Base-by-base conservation (phyloP, 2,329 filamentous ascomycete genomes). In the Pyrenophora graminea region DNA sequence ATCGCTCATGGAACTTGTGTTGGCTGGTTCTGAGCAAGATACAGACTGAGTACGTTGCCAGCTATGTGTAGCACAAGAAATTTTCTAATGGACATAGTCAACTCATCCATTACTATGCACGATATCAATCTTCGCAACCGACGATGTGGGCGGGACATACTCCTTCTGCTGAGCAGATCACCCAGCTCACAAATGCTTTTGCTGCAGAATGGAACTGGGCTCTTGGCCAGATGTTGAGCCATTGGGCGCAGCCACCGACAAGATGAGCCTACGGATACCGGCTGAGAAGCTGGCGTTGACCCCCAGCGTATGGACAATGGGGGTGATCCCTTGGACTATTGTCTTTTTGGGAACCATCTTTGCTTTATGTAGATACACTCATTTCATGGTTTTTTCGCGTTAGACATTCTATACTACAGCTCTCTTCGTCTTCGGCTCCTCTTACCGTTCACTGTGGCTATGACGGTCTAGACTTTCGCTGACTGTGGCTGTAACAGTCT, bases 1-100 rank as follows among this genome's bases (percentile, higher is more conserved):
- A 85, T 61, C 80, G 85, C 19, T 90, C 86, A 67, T 91, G 88
- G 87, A 91, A 91, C 66, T 78, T 88, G 61, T 88, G 86, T 36
- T 91, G 88, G 87, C 74, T 91, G 39, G 84, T 88, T 27, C 74
- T 91, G 8, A 75, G 75, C 36, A 89, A 89, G 70, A 85, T 90
- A 43, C 77, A 80, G 18, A 81, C 84, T 48, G 84, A 86, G 85
- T 87, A 75, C 71, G 82, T 77, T 15, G 9, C n/a, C 7, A 10
- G 17, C 7, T 19, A 9, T 31, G 19, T 37, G 6, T 30, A 30
- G 10, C 15, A 21, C 15, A 30, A 33, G 25, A 21, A 34, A 19
- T 33, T 25, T 49, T 56, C 63, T 39, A 66, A 51, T n/a, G 8
- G 31, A 6, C 13, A 44, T 45, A 87, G 85, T 55, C 79, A 80